phyloP scores from a whole-genome alignment of 148 eudicot species.

The Amaranthus hypochondriacus region DNA sequence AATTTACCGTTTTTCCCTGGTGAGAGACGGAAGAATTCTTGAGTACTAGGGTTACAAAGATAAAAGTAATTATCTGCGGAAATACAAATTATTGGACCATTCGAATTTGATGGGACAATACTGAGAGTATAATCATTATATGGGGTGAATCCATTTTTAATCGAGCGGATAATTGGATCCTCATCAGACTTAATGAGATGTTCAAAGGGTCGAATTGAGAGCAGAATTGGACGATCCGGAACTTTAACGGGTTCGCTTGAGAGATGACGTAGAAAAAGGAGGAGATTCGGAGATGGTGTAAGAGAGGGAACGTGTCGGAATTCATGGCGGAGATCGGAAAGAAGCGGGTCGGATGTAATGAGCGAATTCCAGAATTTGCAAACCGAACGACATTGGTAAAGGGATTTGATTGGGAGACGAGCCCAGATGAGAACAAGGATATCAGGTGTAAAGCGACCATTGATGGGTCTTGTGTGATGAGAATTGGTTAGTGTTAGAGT shows the following conservation, averaged over 20 bases:
- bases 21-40: slow-evolving; percentile 18
- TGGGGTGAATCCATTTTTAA: slow-evolving; percentile 28
- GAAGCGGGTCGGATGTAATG: slow-evolving; percentile 24
- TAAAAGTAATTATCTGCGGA: slow-evolving; percentile 12
- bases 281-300: slow-evolving; percentile 20
- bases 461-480: neutral
- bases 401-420: slow-evolving; percentile 20
- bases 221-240: slow-evolving; percentile 22
- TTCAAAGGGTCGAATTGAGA: slow-evolving; percentile 20
- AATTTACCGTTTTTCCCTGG: slow-evolving; percentile 6
- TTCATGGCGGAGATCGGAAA: slow-evolving; percentile 20
- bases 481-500: neutral
- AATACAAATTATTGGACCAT: slow-evolving; percentile 18
- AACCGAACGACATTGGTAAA: slow-evolving; percentile 24
- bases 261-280: slow-evolving; percentile 18
- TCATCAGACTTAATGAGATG: neutral
- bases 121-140: slow-evolving; percentile 12
- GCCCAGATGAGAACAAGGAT: slow-evolving; percentile 27
- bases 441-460: slow-evolving; percentile 22
- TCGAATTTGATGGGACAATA: slow-evolving; percentile 10
- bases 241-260: slow-evolving; percentile 20
- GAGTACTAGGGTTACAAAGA: slow-evolving; percentile 29
- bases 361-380: slow-evolving; percentile 29
- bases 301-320: neutral
- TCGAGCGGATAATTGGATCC: slow-evolving; percentile 21